Percentiles rank a stretch among this genome's conserved stretches.
phyloP scores from a whole-genome alignment of 2,329 filamentous ascomycete species.

The Claviceps quebecensis region DNA sequence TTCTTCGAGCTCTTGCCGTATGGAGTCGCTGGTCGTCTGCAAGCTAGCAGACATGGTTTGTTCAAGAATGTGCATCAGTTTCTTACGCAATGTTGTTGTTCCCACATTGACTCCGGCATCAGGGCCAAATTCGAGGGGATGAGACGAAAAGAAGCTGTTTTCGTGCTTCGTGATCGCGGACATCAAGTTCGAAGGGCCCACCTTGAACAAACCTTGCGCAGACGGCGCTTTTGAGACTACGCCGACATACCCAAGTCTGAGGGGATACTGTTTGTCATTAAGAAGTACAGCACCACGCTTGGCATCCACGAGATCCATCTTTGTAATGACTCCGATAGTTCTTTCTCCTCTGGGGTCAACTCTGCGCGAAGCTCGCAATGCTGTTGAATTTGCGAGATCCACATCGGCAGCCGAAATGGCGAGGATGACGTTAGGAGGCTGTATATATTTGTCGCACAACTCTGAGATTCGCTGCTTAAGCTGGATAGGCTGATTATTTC shows the following conservation, averaged over 20 bases:
- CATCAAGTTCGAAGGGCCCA: slow-evolving; percentile 66
- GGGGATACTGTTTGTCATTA: slow-evolving; percentile 79
- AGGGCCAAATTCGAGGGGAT: slow-evolving; percentile 66
- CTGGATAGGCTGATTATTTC: slow-evolving; percentile 77
- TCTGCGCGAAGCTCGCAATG: slow-evolving; percentile 73
- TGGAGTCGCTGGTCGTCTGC: slow-evolving; percentile 78
- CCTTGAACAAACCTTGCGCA: slow-evolving; percentile 63
- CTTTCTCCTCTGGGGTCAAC: slow-evolving; percentile 90
- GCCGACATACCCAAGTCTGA: slow-evolving; percentile 90
- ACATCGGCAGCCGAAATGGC: slow-evolving; percentile 97
- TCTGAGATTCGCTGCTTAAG: slow-evolving; percentile 93
- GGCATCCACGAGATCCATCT: slow-evolving; percentile 94
- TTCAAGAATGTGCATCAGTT: slow-evolving; percentile 92
- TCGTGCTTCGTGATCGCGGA: slow-evolving; percentile 79
- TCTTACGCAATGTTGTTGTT: slow-evolving; percentile 77
- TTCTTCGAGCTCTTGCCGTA: slow-evolving; percentile 89
- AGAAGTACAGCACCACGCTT: slow-evolving; percentile 64
- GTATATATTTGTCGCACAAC: slow-evolving; percentile 96
- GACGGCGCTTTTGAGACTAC: slow-evolving; percentile 75
- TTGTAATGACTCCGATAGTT: slow-evolving; percentile 97
- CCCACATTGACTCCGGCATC: slow-evolving; percentile 63
- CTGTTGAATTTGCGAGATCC: slow-evolving; percentile 91
- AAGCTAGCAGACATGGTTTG: slow-evolving; percentile 93
- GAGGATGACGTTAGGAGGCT: slow-evolving; percentile 87
- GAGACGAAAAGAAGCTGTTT: slow-evolving; percentile 68